Conservation (phyloP, 176 grass and related monocot species). For the Secale cereale region DNA sequence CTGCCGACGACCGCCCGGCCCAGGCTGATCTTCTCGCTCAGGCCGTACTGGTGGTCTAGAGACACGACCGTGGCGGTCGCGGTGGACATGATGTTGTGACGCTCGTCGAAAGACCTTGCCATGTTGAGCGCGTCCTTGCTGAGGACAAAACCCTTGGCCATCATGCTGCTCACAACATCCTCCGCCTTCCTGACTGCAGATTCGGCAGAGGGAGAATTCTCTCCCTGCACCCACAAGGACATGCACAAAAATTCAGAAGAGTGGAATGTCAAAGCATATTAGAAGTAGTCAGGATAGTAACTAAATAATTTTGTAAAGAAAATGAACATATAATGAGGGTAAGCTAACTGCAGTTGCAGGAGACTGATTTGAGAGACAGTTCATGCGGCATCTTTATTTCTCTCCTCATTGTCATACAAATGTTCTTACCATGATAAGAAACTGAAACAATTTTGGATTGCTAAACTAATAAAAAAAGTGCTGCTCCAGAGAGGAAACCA, state of each 20-base stretch:
- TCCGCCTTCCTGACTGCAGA: slow-evolving; percentile 84
- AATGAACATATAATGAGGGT: not conserved
- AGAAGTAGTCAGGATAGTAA: not conserved
- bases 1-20: slow-evolving; percentile 65
- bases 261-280: not conserved
- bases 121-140: slow-evolving; percentile 76
- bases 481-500: not conserved
- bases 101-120: slow-evolving; percentile 81
- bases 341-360: not conserved
- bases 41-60: slow-evolving; percentile 71
- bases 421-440: not conserved
- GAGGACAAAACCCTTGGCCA: slow-evolving; percentile 95
- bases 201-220: slow-evolving; percentile 24
- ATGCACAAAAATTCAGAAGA: slow-evolving; percentile 23
- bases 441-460: not conserved
- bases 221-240: slow-evolving; percentile 20
- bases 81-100: slow-evolving; percentile 71
- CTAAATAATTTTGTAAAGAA: not conserved
- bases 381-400: not conserved
- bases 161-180: slow-evolving; percentile 95
- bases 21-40: slow-evolving; percentile 77
- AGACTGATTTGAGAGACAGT: not conserved
- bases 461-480: not conserved
- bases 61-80: slow-evolving; percentile 71
- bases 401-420: not conserved